Evolutionary conservation across 768 basidiomycete genomes (phyloP).

Genomic region (Termitomyces sp.): DNA sequence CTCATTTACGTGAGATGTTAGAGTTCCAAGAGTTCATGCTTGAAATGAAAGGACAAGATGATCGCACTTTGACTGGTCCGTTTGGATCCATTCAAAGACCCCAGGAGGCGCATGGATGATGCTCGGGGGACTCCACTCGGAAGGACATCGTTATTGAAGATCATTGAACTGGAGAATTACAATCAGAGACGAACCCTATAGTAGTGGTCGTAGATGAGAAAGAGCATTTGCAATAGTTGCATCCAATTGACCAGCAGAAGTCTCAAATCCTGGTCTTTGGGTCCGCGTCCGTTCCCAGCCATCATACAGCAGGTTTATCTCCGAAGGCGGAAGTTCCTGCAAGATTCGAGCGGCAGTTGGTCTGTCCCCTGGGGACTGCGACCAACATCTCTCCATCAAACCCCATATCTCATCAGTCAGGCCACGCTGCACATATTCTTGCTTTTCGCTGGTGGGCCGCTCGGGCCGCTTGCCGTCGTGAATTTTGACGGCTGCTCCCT

Average conservation of each 20-base stretch:
- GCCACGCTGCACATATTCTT: background rate
- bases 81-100: too few species aligned
- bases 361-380: background rate
- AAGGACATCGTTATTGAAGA: too few species aligned
- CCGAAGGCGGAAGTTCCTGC: background rate
- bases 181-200: background rate
- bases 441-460: background rate
- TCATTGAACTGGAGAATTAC: too few species aligned
- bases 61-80: too few species aligned
- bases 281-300: background rate
- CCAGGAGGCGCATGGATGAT: too few species aligned
- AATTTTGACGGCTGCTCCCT: background rate
- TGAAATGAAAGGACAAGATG: too few species aligned
- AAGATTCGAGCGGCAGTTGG: background rate
- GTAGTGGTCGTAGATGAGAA: background rate
- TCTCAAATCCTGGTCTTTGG: background rate
- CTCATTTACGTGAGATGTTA: too few species aligned
- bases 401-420: background rate
- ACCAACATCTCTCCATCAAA: constrained; percentile 3
- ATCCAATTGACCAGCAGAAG: background rate
- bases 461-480: background rate
- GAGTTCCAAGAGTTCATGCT: too few species aligned
- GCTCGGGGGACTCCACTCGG: too few species aligned
- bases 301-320: background rate
- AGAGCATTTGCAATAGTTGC: background rate